Conservation (phyloP, 78 protist species). For the Cyanophora paradoxa region DNA sequence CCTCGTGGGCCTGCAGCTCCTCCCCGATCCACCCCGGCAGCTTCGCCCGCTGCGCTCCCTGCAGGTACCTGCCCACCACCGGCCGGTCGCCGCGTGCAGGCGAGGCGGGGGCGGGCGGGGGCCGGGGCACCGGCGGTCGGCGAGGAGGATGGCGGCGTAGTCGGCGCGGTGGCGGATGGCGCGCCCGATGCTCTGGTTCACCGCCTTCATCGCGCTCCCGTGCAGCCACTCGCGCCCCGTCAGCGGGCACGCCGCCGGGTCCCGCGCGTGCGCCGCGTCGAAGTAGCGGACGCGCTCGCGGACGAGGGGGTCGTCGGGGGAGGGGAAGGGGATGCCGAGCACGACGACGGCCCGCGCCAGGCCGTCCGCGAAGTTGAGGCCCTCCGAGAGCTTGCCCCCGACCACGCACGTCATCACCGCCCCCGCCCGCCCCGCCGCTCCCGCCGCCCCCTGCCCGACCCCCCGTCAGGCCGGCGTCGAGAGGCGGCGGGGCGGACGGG, state of each 20-base stretch:
- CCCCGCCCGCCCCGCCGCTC: slow-evolving; percentile 8
- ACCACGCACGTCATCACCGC: slow-evolving; percentile 58
- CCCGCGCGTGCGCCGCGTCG: not conserved
- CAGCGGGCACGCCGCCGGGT: not conserved
- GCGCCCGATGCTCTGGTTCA: slow-evolving; percentile 84
- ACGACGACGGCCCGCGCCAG: slow-evolving; percentile 46
- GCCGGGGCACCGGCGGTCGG: slow-evolving; percentile 39
- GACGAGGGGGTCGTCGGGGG: slow-evolving; percentile 37
- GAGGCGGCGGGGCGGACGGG: not conserved
- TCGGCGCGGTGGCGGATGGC: slow-evolving; percentile 68
- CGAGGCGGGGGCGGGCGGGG: not conserved
- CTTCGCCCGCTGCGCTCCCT: too few relatives aligned
- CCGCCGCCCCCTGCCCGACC: too few relatives aligned
- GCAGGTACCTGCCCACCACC: too few relatives aligned
- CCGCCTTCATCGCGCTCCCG: too few relatives aligned
- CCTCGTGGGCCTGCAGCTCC: too few relatives aligned
- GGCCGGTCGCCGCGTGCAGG: too few relatives aligned
- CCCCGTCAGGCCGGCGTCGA: not conserved
- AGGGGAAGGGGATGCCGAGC: slow-evolving; percentile 78
- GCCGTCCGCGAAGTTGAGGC: slow-evolving; percentile 76
- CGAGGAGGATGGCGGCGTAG: slow-evolving; percentile 60
- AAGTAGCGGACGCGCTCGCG: slow-evolving; percentile 29
- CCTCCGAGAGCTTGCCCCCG: slow-evolving; percentile 83
- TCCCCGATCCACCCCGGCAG: not conserved
- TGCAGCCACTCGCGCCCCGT: too few relatives aligned